Percentiles rank a stretch among this genome's conserved stretches.
Evolutionary conservation across 441 rosid genomes (phyloP).

Genomic region (Melastoma candidum): DNA sequence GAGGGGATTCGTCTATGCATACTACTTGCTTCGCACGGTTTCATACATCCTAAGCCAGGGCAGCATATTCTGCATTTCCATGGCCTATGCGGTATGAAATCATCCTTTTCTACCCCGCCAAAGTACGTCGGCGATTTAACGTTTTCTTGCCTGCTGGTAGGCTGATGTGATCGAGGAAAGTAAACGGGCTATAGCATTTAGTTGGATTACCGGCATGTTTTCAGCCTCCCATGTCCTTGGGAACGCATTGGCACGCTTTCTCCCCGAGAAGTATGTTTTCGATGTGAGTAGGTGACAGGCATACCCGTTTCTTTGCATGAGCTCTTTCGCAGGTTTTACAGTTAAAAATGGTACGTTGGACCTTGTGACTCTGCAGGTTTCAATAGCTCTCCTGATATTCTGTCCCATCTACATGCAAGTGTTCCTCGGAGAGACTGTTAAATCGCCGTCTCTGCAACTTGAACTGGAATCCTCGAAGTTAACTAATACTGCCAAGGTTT

Average conservation of each 20-base stretch:
- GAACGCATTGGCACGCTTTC: conserved; percentile 39
- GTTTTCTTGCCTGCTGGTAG: conserved; percentile 20
- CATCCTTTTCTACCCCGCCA: too few species aligned
- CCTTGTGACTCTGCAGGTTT: conserved; percentile 26
- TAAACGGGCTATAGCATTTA: conserved; percentile 41
- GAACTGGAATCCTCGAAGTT: conserved; percentile 24
- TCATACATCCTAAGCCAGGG: conserved; percentile 53
- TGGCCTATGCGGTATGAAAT: conserved; percentile 4
- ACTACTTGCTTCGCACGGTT: conserved; percentile 44
- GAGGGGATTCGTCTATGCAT: conserved; percentile 34
- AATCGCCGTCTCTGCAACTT: conserved; percentile 12
- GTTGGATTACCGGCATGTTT: conserved; percentile 50
- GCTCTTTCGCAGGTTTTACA: not conserved
- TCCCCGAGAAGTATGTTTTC: conserved; percentile 38
- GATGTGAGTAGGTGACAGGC: conserved; percentile 20
- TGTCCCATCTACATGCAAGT: conserved; percentile 39
- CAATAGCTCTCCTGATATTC: conserved; percentile 31
- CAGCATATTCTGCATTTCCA: conserved; percentile 48
- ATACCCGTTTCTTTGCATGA: not conserved
- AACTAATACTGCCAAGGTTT: conserved; percentile 17
- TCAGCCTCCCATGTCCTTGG: conserved; percentile 46
- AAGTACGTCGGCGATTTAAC: too few species aligned
- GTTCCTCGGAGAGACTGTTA: conserved; percentile 34
- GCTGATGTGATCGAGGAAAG: conserved; percentile 34
- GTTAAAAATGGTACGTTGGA: not conserved